Evolutionary conservation across 1,284 basidiomycete genomes (phyloP), one percentile per base, ranked within the genome.

Genomic region (Microbotryomycetes sp.): DNA sequence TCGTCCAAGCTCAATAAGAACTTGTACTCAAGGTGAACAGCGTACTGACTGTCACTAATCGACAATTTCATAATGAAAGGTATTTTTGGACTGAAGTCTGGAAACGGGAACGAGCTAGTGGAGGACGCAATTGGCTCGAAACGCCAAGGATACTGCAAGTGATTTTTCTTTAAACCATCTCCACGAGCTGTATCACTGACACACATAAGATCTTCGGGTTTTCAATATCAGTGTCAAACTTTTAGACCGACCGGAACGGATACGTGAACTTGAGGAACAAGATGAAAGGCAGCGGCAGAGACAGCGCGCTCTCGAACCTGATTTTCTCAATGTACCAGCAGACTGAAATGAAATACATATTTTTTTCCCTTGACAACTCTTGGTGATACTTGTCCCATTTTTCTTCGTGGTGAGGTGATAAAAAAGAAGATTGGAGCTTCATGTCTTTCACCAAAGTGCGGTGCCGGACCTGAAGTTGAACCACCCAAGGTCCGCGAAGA

Each of bases 11-110:
- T 6, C 4, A 16, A 19, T n/a, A n/a, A n/a, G n/a, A n/a, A n/a
- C n/a, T n/a, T n/a, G n/a, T n/a, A n/a, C n/a, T n/a, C n/a, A n/a
- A n/a, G n/a, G n/a, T n/a, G 9, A 28, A 36, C 53, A 19, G 15
- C n/a, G 2, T 36, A 25, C 30, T 53, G 26, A 31, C 15, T 45
- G 4, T 22, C 14, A n/a, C 62, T 63, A n/a, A 52, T 23, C 22
- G 12, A 12, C 23, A 42, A 0, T 3, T n/a, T 25, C 12, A 59
- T 70, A 71, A 71, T 25, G 30, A 42, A 56, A 67, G 66, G 53
- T 96, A 93, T 85, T 97, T 97, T 77, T 76, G 96, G 70, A 81
- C 90, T 58, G 92, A 97, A 71, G 88, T 94, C 2, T 98, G 94
- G 96, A 86, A 87, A 26, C 80, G 89, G 63, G 94, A 98, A 77